Base-by-base conservation (phyloP, 2,329 filamentous ascomycete genomes). In the Pseudogymnoascus sp. region DNA sequence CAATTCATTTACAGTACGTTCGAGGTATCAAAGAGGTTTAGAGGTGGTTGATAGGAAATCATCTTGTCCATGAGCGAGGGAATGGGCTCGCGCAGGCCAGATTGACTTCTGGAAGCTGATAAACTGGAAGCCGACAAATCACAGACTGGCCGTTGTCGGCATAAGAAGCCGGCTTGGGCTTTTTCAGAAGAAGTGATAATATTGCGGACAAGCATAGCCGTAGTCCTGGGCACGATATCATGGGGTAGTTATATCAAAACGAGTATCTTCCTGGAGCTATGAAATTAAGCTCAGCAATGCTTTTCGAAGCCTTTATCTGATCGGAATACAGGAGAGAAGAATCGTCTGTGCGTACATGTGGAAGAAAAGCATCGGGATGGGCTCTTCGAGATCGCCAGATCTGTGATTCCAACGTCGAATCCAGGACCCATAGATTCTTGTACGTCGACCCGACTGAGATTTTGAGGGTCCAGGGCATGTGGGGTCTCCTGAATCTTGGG, bases 381-480 rank as follows among this genome's bases (percentile, higher is more conserved):
- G 11, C 44, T 33, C 29, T 15, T 54, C 47, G 35, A 33, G 47
- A 54, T 54, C 47, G 47, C 47, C 47, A 33, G 47, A 33, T 54
- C 29, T 54, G 8, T 54, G 47, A 54, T 54, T 8, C 47, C 47
- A 54, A 35, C n/a, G n/a, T 54, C 47, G 29, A 54, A 54, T 54
- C 47, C 47, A 54, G 47, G 47, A 5, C 47, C 47, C 29, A 29
- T 44, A 33, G 35, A 54, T 17, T 35, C n/a, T 54, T 54, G 15
- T 13, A 54, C n/a, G 47, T 35, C 5, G 47, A 21, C 15, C 47
- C 47, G 8, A 15, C n/a, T 35, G 47, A 33, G 31, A 54, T 54
- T 54, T 54, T 54, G 47, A 35, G 47, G 47, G 47, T 54, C 47
- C 47, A 54, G 47, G 47, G 13, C 35, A 33, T 54, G 47, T 54